These are phyloP conservation scores for Rhodotorula mucilaginosa DNA, from an alignment of 1,284 basidiomycete genomes.

Conservation along the genomic window DNA sequence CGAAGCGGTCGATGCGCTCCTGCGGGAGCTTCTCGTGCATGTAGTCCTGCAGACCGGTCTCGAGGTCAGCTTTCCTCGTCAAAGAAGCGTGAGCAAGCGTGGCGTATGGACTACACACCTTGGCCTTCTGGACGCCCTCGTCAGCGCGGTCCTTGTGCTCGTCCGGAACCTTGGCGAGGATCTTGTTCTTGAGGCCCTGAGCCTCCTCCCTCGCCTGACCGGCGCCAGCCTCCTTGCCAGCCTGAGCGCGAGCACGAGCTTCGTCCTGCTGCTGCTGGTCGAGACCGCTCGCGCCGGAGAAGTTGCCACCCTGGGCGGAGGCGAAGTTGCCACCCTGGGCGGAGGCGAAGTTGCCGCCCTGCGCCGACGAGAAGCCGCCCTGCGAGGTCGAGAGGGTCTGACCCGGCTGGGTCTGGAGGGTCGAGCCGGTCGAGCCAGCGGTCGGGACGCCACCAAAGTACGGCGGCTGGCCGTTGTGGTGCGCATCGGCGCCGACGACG, in stretches of 20 bases:
- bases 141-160: conserved; percentile 59
- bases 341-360: background rate
- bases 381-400: conserved; percentile 14
- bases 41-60: conserved; percentile 56
- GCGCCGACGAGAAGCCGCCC: conserved; percentile 6
- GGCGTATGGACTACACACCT: conserved; percentile 7
- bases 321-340: background rate
- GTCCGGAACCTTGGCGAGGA: conserved; percentile 62
- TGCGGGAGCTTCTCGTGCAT: conserved; percentile 78
- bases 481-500: conserved; percentile 41
- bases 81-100: background rate
- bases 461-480: conserved; percentile 48
- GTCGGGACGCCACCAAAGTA: conserved; percentile 22
- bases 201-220: conserved; percentile 53
- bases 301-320: background rate
- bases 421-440: background rate
- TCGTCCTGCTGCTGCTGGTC: conserved; percentile 46
- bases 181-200: conserved; percentile 55
- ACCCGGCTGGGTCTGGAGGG: conserved; percentile 12
- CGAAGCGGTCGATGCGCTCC: conserved; percentile 77
- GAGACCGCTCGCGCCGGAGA: background rate
- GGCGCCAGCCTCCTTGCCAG: conserved; percentile 45
- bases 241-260: conserved; percentile 41
- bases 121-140: conserved; percentile 58
- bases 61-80: background rate